phyloP scores from a whole-genome alignment of 768 basidiomycete species.

The Cyathus striatus region DNA sequence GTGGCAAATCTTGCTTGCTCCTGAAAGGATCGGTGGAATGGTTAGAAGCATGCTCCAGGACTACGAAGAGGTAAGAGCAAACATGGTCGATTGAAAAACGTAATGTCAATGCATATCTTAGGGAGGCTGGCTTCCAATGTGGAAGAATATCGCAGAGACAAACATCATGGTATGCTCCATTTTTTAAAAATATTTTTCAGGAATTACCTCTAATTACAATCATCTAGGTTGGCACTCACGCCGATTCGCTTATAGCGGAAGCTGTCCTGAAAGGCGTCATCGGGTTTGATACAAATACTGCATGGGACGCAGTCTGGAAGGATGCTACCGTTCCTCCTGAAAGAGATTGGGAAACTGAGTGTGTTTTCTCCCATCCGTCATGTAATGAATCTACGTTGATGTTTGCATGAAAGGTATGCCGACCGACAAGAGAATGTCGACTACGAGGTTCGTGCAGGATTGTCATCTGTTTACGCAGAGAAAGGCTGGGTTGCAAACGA shows the following conservation, averaged over 20 bases:
- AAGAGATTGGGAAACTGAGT: slow-evolving; percentile 49
- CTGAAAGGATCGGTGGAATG: slow-evolving; percentile 74
- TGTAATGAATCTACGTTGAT: slow-evolving; percentile 1
- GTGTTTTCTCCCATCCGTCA: slow-evolving; percentile 12
- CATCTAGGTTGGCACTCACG: slow-evolving; percentile 68
- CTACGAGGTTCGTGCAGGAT: slow-evolving; percentile 77
- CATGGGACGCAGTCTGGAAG: slow-evolving; percentile 73
- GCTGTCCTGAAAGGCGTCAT: slow-evolving; percentile 62
- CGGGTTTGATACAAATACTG: slow-evolving; percentile 57
- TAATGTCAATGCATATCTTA: no score
- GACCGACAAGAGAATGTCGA: slow-evolving; percentile 78
- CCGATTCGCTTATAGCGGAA: slow-evolving; percentile 73
- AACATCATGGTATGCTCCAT: slow-evolving; percentile 65
- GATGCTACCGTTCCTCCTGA: slow-evolving; percentile 62
- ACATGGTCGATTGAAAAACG: no score
- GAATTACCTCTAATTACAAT: neutral
- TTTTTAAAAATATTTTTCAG: neutral
- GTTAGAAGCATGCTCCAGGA: slow-evolving; percentile 78
- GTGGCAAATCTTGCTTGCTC: slow-evolving; percentile 71
- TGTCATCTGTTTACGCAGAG: slow-evolving; percentile 60
- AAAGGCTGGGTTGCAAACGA: slow-evolving; percentile 79
- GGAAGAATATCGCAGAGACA: slow-evolving; percentile 86
- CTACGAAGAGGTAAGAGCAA: slow-evolving; percentile 59
- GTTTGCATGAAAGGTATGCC: slow-evolving; percentile 38
- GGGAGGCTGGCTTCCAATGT: slow-evolving; percentile 87